Percentiles rank a stretch among this genome's conserved stretches.
These are phyloP conservation scores for Aspergillus jensenii DNA, from an alignment of 2,329 filamentous ascomycete species.

Conservation along the genomic window DNA sequence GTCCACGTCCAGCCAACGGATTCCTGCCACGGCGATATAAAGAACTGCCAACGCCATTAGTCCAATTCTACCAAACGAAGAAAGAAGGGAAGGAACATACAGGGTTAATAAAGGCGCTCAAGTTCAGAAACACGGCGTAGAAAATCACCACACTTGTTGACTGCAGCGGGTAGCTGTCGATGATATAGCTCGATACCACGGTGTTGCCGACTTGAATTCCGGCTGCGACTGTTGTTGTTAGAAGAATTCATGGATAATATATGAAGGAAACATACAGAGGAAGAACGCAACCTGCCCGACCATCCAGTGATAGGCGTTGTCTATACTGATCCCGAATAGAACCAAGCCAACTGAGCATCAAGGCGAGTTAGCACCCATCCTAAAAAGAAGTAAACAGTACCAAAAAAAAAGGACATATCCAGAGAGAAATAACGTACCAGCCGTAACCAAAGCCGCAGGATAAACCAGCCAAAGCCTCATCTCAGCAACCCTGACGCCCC, in stretches of 20 bases:
- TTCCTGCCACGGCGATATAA: conserved; percentile 51
- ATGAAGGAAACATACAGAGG: conserved; percentile 43
- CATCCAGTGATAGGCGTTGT: conserved; percentile 56
- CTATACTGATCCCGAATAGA: conserved; percentile 57
- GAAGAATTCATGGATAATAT: neutral
- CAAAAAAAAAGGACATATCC: too few relatives aligned
- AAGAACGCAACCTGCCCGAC: conserved; percentile 58
- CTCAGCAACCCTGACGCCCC: conserved; percentile 49
- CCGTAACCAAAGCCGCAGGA: conserved; percentile 51
- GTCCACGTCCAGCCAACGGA: conserved; percentile 52
- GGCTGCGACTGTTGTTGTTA: conserved; percentile 44
- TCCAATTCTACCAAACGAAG: too few relatives aligned
- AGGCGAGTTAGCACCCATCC: neutral
- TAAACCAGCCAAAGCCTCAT: conserved; percentile 59
- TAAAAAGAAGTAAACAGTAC: too few relatives aligned
- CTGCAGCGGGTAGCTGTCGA: conserved; percentile 57
- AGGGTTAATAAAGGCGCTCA: conserved; percentile 49
- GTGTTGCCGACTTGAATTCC: conserved; percentile 61
- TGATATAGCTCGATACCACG: conserved; percentile 52
- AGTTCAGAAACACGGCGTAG: conserved; percentile 55
- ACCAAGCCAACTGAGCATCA: conserved; percentile 45
- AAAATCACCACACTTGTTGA: conserved; percentile 56
- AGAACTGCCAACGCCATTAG: conserved; percentile 39
- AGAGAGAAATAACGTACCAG: too few relatives aligned
- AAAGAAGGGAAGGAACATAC: conserved; percentile 21